Evolutionary conservation across 768 basidiomycete genomes (phyloP).

Genomic region (Boletus rubescentipes): DNA sequence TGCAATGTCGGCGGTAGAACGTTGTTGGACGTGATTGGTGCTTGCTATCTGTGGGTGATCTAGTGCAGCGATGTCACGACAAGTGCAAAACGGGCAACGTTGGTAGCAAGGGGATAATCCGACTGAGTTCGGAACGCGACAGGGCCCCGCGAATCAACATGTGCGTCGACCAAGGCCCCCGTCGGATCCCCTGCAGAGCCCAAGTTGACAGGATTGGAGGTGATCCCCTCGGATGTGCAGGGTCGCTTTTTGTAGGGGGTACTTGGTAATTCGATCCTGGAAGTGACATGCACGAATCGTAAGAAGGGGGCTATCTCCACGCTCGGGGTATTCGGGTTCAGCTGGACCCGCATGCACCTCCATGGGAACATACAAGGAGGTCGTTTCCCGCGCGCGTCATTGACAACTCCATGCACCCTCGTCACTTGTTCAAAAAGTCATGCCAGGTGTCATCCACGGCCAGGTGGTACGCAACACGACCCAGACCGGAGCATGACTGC

Average conservation of each 20-base stretch:
- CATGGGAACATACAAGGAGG: slow-evolving; percentile 6
- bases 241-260: slow-evolving; percentile 2
- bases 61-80: slow-evolving; percentile 2
- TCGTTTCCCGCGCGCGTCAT: background rate
- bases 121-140: background rate
- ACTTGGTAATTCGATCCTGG: slow-evolving; percentile 1
- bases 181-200: slow-evolving; percentile 18
- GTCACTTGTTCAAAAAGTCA: background rate
- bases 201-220: background rate
- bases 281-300: background rate
- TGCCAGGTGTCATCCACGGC: background rate
- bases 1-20: background rate
- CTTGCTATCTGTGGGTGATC: slow-evolving; percentile 8
- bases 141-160: slow-evolving; percentile 14
- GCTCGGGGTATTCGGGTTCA: background rate
- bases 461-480: slow-evolving; percentile 3
- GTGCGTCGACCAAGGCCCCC: background rate
- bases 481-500: background rate
- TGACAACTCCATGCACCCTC: background rate
- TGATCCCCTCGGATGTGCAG: slow-evolving; percentile 19
- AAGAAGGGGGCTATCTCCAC: too few species aligned
- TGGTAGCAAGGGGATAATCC: too few species aligned
- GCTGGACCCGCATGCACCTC: background rate
- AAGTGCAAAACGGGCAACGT: slow-evolving; percentile 5
- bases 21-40: slow-evolving; percentile 8